Base-by-base conservation (phyloP, 2,329 filamentous ascomycete species). In the Aureobasidium pullulans region DNA sequence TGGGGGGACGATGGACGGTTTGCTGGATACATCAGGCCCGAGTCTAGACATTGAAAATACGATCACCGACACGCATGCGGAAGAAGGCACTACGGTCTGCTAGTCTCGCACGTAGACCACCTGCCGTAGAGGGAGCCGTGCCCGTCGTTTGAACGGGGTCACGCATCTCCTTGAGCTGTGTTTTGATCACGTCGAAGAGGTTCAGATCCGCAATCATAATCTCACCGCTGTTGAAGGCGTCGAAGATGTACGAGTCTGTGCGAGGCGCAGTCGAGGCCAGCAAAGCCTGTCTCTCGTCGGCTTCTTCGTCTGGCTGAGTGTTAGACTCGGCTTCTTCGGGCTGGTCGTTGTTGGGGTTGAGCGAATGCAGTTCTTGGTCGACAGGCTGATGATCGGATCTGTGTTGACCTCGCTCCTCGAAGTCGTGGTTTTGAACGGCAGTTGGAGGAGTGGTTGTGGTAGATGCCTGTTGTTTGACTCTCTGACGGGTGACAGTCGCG, bases 331-430 rank as follows among this genome's bases (percentile, higher is more conserved):
- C 31, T 10, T 46, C 42, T 42, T 31, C n/a, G 4, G 19, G 19
- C 8, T 28, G 43, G 11, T 36, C 40, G 15, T 56, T 53, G 60
- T 67, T 48, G 49, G 70, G 42, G 60, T 67, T 66, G 54, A 74
- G 43, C 57, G 69, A 65, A 48, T 77, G 72, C 62, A 75, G 66
- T 62, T 78, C 76, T 42, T 74, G 70, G 49, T 73, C 75, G 8
- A 74, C 66, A 10, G 62, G 62, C 68, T 70, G 59, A 65, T 72
- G 59, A 68, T 71, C 73, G 61, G 59, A 63, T 13, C 65, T 56
- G 36, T 56, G 58, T 47, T 60, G 68, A 1, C 83, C 83, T 32
- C 81, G 76, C 68, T 86, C 84, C 71, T 86, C 84, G 6, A 78
- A 73, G 63, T 86, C 83, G 60, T 81, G 74, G 65, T 84, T 81